These are phyloP conservation scores for Curvularia spicifera DNA, from an alignment of 2,329 filamentous ascomycete species.

Conservation along the genomic window DNA sequence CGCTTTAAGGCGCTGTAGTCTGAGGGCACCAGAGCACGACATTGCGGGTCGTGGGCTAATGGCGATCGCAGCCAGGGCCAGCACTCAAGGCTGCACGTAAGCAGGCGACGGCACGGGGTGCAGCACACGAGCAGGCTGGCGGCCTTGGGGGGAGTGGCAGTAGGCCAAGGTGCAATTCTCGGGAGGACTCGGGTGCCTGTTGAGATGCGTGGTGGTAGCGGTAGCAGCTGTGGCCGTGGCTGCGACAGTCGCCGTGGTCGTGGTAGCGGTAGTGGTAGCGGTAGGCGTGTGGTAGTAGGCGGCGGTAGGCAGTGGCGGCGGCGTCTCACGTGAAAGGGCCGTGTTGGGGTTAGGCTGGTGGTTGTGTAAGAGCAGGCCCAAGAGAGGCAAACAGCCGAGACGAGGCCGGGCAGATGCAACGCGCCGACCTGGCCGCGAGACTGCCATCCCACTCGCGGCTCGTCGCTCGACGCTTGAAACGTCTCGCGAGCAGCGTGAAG, in stretches of 20 bases:
- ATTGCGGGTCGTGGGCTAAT: constrained; percentile 16
- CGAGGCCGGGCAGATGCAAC: constrained; percentile 33
- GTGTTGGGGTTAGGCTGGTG: constrained; percentile 24
- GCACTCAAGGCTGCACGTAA: constrained; percentile 18
- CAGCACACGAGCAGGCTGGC: neutral
- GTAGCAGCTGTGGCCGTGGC: too few species aligned
- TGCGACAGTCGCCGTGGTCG: neutral
- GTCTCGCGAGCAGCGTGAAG: neutral
- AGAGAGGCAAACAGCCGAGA: constrained; percentile 38
- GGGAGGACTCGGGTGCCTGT: neutral
- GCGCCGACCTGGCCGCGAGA: constrained; percentile 38
- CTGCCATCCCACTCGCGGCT: constrained; percentile 8
- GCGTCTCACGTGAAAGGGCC: neutral
- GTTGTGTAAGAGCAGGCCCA: constrained; percentile 33
- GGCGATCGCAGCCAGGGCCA: neutral
- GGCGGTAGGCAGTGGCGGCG: neutral
- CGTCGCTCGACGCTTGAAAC: constrained; percentile 9
- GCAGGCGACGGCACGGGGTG: constrained; percentile 15
- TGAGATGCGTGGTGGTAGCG: too few species aligned
- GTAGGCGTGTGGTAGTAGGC: neutral
- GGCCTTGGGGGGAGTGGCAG: neutral
- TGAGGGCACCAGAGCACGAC: constrained; percentile 5
- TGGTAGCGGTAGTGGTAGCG: neutral
- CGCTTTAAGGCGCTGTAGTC: constrained; percentile 7
- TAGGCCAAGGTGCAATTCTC: neutral